Evolutionary conservation across 805 yeast genomes (phyloP), one percentile per base, ranked within the genome.

Genomic region (Starmerella scarabaei): DNA sequence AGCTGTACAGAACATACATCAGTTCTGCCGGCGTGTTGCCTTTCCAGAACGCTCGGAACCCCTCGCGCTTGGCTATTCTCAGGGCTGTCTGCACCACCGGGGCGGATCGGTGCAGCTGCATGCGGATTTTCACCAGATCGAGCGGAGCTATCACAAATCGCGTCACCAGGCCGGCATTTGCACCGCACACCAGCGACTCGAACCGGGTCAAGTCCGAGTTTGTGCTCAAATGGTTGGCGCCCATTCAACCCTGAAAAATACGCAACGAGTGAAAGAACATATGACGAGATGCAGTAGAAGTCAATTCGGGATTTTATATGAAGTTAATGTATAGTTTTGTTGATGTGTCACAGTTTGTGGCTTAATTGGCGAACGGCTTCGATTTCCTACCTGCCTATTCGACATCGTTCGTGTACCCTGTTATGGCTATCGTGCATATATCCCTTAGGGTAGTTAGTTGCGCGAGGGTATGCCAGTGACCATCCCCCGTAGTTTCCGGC

Each of bases 1-100:
- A 82, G 11, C 97, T 95, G 53, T 88, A 91, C 9, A 80, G 49
- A 12, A 88, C 63, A 53, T 91, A 91, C 75, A 91, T 72, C 29
- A 75, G 58, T 47, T 84, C 84, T 0, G 97, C 98, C 0, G 98
- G 94, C 0, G 83, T 68, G 55, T 91, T 91, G 0, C 98, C 98
- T 57, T 85, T 86, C 97, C 97, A 91, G n/a, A 88, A 65, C 0
- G 84, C 88, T 7, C 58, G 44, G 0, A 77, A 31, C 1, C 94
- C 93, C 58, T 88, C 97, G 26, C 72, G 66, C 16, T 57, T 55
- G 1, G 69, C 46, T 1, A 84, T 68, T 1, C 63, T 57, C 12
- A 44, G 46, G 35, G 73, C 56, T 0, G 77, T 50, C 2, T 38
- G 37, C 15, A 43, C 15, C 5, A 58, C 30, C 2, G 38, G 15